Base-by-base conservation (phyloP, 345 rosid species). In the Pugionium dolabratum region DNA sequence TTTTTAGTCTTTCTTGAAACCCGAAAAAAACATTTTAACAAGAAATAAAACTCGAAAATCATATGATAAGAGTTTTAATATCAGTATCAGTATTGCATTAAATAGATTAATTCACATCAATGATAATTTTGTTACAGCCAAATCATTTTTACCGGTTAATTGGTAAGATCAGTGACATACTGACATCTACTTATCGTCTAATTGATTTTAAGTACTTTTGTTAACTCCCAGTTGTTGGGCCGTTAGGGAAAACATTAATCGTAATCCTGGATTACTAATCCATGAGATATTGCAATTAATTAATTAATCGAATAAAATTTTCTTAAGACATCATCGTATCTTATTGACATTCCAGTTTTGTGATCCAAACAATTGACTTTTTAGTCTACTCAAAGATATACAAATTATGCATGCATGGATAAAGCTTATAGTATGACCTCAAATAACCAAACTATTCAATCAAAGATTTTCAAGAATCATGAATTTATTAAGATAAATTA, bases 401-500 rank as follows among this genome's bases (percentile, higher is more conserved):
- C 11, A 34, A n/a, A 54, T 29, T 42, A 32, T 45, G 47, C 54
- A 62, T 62, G 56, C 35, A 48, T 62, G 67, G 7, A 37, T 5
- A 30, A 62, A 36, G 34, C 43, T 34, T 11, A 43, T 33, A 9
- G 4, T 34, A 10, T 40, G 5, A 34, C 9, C 5, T 45, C 34
- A 46, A 43, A 46, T 46, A 45, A 62, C 67, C 55, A 44, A 45
- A 60, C 1, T 45, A 18, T 32, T 11, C 5, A 7, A 4, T 35
- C 10, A 8, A 66, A 54, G 28, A 33, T 66, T n/a, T 55, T 46
- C 26, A 67, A 55, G 31, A 46, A 67, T 56, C 26, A 45, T 46
- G 25, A 55, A 67, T 32, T 28, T 7, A 55, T 28, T 18, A 45
- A n/a, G 31, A 55, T 3, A 25, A 28, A 37, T 0, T 18, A 18